These are phyloP conservation scores for Rhododendron williamsianum DNA, from an alignment of 148 eudicot species.

Conservation along the genomic window DNA sequence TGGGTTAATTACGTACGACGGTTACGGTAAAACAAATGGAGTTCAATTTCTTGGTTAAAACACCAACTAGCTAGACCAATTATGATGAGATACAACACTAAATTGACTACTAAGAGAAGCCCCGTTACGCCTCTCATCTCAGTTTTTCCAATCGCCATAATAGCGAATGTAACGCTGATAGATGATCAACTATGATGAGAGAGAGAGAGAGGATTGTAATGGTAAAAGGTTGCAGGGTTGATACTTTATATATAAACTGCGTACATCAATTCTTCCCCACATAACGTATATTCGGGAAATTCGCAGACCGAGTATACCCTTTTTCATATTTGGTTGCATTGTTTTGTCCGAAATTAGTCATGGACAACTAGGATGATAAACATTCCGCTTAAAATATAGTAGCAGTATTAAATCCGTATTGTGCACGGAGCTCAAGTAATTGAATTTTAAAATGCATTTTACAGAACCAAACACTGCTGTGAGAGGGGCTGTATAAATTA, in stretches of 20 bases:
- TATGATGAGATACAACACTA: background rate
- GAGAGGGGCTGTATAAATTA: too few species aligned
- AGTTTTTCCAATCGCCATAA: background rate
- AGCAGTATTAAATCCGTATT: too few species aligned
- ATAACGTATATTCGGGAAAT: too few species aligned
- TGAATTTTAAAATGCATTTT: too few species aligned
- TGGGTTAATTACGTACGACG: background rate
- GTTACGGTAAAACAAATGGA: too few species aligned
- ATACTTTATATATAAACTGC: background rate
- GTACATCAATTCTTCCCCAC: background rate
- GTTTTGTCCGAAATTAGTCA: background rate
- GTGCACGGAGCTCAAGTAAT: too few species aligned
- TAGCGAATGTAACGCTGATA: background rate
- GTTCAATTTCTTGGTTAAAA: background rate
- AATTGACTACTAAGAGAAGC: background rate
- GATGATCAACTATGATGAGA: background rate
- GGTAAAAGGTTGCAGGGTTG: background rate
- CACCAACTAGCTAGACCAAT: background rate
- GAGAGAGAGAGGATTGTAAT: background rate
- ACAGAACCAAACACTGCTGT: too few species aligned
- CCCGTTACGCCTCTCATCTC: background rate
- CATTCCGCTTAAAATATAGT: background rate
- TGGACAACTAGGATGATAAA: background rate
- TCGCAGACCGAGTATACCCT: too few species aligned
- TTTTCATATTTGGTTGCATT: background rate